Evolutionary conservation across 495 filamentous ascomycete species (phyloP), one percentile per base, ranked within the genome.

Genomic region (Talaromyces liani): DNA sequence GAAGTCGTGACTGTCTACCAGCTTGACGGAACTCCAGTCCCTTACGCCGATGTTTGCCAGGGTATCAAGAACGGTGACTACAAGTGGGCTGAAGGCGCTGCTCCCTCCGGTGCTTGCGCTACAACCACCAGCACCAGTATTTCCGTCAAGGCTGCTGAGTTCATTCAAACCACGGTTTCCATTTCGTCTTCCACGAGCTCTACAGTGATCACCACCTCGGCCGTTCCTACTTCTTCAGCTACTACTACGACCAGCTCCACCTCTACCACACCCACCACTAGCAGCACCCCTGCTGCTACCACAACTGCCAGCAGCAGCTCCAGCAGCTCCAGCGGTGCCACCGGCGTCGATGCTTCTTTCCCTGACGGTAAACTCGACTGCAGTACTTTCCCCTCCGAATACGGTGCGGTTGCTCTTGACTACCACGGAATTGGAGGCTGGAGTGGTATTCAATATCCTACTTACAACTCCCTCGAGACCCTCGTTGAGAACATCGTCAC

Each of bases 321-420:
- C 61, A 69, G 61, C 68, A 31, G 51, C 18, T 62, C 34, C 7
- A 68, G 68, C 29, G 62, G 65, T 55, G 84, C 79, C 62, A 80
- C 70, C 1, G 88, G 87, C 29, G 63, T 93, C 47, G 81, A 88
- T 68, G 71, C 76, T 6, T 79, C 87, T 4, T 98, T 98, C 83
- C 91, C 91, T 10, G 85, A 88, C 76, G 91, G 90, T 58, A 77
- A 87, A 66, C 62, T 93, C 34, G 75, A 81, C 65, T 98, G 94
- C 75, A 69, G 71, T 58, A 69, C 77, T 0, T 94, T 98, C 79
- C 95, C 95, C 25, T 87, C 86, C 10, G 80, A 85, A 0, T 98
- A 96, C 69, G 94, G 94, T 69, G 88, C 95, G 1, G 69, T 97
- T 22, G 47, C 83, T 61, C 75, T 95, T 24, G 67, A 80, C 53